Percentiles rank a stretch among this genome's conserved stretches.
Evolutionary conservation across 1,139 yeast genomes (phyloP).

Genomic region (Groenewaldozyma auringiensis): DNA sequence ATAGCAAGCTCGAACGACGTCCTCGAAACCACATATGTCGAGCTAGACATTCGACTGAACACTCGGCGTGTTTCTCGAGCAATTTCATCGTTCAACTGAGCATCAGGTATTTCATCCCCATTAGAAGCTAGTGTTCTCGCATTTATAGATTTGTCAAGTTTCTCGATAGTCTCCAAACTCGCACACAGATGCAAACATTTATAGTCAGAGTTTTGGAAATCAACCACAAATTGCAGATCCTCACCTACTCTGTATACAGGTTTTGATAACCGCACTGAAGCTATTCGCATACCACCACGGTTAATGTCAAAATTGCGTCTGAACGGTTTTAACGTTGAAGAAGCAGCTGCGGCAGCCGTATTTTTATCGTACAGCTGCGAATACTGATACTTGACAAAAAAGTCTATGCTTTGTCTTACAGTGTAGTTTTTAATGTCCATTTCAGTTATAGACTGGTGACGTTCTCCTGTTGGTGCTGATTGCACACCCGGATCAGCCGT

Average conservation of each 20-base stretch:
- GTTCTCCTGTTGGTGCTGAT: neutral
- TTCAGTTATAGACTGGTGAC: slow-evolving; percentile 3
- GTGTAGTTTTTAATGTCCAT: slow-evolving; percentile 7
- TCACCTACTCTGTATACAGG: slow-evolving; percentile 35
- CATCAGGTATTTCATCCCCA: slow-evolving; percentile 7
- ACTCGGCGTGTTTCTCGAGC: slow-evolving; percentile 15
- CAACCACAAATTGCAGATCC: slow-evolving; percentile 26
- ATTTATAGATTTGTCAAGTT: slow-evolving; percentile 13
- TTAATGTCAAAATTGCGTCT: slow-evolving; percentile 29
- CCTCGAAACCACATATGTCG: slow-evolving; percentile 19
- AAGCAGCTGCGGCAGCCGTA: too few species aligned
- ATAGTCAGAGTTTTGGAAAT: slow-evolving; percentile 20
- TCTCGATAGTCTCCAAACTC: slow-evolving; percentile 32
- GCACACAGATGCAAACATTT: slow-evolving; percentile 33
- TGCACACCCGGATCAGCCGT: neutral
- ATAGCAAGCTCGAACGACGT: slow-evolving; percentile 27
- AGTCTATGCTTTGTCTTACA: slow-evolving; percentile 23
- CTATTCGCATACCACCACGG: slow-evolving; percentile 27
- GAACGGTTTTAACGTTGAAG: slow-evolving; percentile 8
- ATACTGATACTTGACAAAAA: slow-evolving; percentile 20
- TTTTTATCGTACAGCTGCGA: slow-evolving; percentile 9
- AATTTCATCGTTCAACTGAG: slow-evolving; percentile 6
- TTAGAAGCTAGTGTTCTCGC: neutral
- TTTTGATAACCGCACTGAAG: slow-evolving; percentile 29
- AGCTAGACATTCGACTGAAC: slow-evolving; percentile 17